Evolutionary conservation across 1,284 basidiomycete species (phyloP).

Genomic region (Rhizopogon parksii): DNA sequence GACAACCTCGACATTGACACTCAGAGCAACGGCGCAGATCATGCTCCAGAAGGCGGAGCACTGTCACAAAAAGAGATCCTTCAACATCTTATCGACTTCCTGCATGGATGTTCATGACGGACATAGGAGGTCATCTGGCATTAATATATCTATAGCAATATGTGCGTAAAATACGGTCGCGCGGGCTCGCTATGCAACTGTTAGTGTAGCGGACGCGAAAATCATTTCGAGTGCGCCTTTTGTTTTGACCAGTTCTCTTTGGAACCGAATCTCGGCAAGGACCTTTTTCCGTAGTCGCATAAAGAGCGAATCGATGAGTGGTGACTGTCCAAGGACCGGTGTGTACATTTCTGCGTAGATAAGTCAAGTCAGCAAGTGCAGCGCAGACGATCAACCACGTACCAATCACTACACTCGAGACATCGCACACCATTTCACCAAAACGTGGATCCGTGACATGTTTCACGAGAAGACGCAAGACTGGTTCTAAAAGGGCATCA

Average conservation of each 20-base stretch:
- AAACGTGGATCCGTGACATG: conserved; percentile 89
- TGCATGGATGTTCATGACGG: conserved; percentile 36
- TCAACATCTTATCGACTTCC: conserved; percentile 57
- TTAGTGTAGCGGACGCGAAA: conserved; percentile 55
- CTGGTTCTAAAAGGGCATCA: conserved; percentile 89
- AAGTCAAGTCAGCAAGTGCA: conserved; percentile 9
- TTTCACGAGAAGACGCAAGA: conserved; percentile 79
- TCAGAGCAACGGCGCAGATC: conserved; percentile 12
- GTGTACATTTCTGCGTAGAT: conserved; percentile 77
- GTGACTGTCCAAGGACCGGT: conserved; percentile 87
- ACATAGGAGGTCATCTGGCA: neutral
- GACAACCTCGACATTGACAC: conserved; percentile 65
- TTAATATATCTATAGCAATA: conserved; percentile 6
- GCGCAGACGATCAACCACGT: conserved; percentile 22
- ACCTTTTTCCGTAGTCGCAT: conserved; percentile 80
- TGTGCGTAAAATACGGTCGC: conserved; percentile 12
- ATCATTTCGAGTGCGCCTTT: conserved; percentile 94
- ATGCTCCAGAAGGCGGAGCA: conserved; percentile 27
- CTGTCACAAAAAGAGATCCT: conserved; percentile 67
- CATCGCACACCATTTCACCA: conserved; percentile 81
- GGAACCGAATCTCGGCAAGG: conserved; percentile 82
- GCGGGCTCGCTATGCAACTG: conserved; percentile 16
- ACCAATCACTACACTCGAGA: conserved; percentile 83
- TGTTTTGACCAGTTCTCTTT: conserved; percentile 78
- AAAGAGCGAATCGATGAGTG: conserved; percentile 86